These are phyloP conservation scores for Phytophthora ramorum DNA, from an alignment of 352 stramenopile genomes.

Conservation along the genomic window DNA sequence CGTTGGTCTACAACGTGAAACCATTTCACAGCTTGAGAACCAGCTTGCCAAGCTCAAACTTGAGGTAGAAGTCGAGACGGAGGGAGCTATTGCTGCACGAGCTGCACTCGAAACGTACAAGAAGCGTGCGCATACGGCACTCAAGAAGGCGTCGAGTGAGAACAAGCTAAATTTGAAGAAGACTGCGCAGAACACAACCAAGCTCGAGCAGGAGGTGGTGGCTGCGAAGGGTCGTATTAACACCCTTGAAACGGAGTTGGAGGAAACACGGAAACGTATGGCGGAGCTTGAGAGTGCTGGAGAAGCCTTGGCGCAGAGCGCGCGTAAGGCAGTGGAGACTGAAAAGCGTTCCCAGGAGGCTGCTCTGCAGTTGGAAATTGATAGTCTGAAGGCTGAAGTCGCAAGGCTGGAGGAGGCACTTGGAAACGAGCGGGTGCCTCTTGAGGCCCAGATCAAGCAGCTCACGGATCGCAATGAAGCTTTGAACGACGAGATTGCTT, in stretches of 20 bases:
- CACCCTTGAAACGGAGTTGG: slow-evolving; percentile 46
- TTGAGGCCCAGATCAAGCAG: slow-evolving; percentile 48
- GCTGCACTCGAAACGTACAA: slow-evolving; percentile 82
- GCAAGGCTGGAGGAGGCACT: slow-evolving; percentile 31
- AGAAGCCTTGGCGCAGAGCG: slow-evolving; percentile 25
- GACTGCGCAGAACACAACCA: slow-evolving; percentile 42
- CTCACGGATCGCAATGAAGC: slow-evolving; percentile 41
- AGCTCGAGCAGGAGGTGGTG: slow-evolving; percentile 59
- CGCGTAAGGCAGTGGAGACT: slow-evolving; percentile 32
- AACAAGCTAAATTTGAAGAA: slow-evolving; percentile 70
- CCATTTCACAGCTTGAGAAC: slow-evolving; percentile 33
- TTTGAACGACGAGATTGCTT: slow-evolving; percentile 37
- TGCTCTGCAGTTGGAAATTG: slow-evolving; percentile 37
- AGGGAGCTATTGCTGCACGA: slow-evolving; percentile 53
- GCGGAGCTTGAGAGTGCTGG: slow-evolving; percentile 29
- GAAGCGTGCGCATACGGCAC: slow-evolving; percentile 72
- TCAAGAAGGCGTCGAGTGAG: slow-evolving; percentile 82
- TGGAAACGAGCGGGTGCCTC: slow-evolving; percentile 29
- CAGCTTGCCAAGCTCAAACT: slow-evolving; percentile 36
- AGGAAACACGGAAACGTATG: slow-evolving; percentile 32
- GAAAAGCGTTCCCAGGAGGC: slow-evolving; percentile 40
- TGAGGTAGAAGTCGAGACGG: slow-evolving; percentile 57
- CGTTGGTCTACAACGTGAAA: slow-evolving; percentile 26
- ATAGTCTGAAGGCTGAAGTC: slow-evolving; percentile 46
- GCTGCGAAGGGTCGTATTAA: slow-evolving; percentile 45